Evolutionary conservation across 2,329 filamentous ascomycete genomes (phyloP).

Genomic region (Pseudocercospora cruenta): DNA sequence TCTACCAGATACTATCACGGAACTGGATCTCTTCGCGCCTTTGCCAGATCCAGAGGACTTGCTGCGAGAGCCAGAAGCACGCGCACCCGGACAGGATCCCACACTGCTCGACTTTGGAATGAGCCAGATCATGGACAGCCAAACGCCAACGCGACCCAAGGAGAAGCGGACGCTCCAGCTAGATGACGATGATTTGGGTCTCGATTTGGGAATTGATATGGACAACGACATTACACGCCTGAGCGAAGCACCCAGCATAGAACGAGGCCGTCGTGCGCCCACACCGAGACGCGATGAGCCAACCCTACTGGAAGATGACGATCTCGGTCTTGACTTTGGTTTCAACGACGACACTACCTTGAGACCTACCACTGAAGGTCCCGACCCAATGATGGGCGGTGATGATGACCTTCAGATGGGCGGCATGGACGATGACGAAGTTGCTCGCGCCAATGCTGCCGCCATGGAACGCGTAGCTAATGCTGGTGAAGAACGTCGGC

Average conservation of each 20-base stretch:
- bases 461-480: slow-evolving; percentile 49
- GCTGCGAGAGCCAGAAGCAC: slow-evolving; percentile 48
- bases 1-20: slow-evolving; percentile 88
- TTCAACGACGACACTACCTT: slow-evolving; percentile 41
- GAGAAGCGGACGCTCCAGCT: slow-evolving; percentile 47
- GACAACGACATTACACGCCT: slow-evolving; percentile 42
- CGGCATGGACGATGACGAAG: slow-evolving; percentile 43
- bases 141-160: slow-evolving; percentile 34
- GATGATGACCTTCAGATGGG: slow-evolving; percentile 50
- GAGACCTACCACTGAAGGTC: slow-evolving; percentile 22
- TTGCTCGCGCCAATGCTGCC: slow-evolving; percentile 46
- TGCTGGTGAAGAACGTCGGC: slow-evolving; percentile 41
- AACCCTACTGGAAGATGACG: slow-evolving; percentile 61
- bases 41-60: slow-evolving; percentile 85
- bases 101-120: slow-evolving; percentile 59
- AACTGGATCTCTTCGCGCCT: slow-evolving; percentile 79
- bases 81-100: slow-evolving; percentile 44
- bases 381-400: slow-evolving; percentile 29
- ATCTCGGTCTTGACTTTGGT: slow-evolving; percentile 54
- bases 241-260: slow-evolving; percentile 62
- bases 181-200: slow-evolving; percentile 61
- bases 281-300: slow-evolving; percentile 60
- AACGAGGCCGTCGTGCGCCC: slow-evolving; percentile 86
- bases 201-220: slow-evolving; percentile 65
- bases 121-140: slow-evolving; percentile 71